Evolutionary conservation across 2,329 filamentous ascomycete genomes (phyloP), one percentile per base, ranked within the genome.

Genomic region (Curvularia eragrostidis): DNA sequence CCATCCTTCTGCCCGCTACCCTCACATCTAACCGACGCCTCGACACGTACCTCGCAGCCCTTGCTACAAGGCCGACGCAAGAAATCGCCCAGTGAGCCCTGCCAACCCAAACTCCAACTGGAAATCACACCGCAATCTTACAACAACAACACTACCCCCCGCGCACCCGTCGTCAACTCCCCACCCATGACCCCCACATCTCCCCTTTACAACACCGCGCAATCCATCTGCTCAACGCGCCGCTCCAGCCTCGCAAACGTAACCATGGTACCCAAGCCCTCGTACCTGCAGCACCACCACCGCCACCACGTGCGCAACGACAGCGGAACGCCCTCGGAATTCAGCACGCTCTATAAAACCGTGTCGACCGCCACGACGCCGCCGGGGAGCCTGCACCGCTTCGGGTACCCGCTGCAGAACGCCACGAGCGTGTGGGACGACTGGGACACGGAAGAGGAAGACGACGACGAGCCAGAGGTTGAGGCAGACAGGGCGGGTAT

Each of bases 361-460:
- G 43, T 65, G 4, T 59, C 67, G 1, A 52, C 61, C 7, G 47
- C 59, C 0, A 57, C 65, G 2, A 66, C 61, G 10, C 46, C 60
- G 8, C 63, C 66, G 12, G 63, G 64, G 0, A 66, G 66, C 19
- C 53, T 67, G 1, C 63, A 56, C 23, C 63, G 67, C 3, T 61
- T 66, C 30, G 72, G 67, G 50, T 66, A 66, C n/a, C 54, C 49
- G 7, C 54, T 71, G 19, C 72, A 74, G 19, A 71, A 72, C 48
- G 67, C 68, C 4, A 70, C 59, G 3, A 73, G 69, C n/a, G 74
- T 71, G 36, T 76, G 74, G 74, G 74, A 76, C 26, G 72, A 75
- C 46, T 75, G 70, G 66, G 73, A 75, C 48, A 72, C 67, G n/a
- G 72, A 75, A 18, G 62, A 62, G 26, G 67, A 63, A 1, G 70